A percentile compares a stretch with the other conserved stretches of the same genome.
These are phyloP conservation scores for Alternaria angustiovoidea DNA, from an alignment of 2,329 filamentous ascomycete genomes.

Conservation along the genomic window DNA sequence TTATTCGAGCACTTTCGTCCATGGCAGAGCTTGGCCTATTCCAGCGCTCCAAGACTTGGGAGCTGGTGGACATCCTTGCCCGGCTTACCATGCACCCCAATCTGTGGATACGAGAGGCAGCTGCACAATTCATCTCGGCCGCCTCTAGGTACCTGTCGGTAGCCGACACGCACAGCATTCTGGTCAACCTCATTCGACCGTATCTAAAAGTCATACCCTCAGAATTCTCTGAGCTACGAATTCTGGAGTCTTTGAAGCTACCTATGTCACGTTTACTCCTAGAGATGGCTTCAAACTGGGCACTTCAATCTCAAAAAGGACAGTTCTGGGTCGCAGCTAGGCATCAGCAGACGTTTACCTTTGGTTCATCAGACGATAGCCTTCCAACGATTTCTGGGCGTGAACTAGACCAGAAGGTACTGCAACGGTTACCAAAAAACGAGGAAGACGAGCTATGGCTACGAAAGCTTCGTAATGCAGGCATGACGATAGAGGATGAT, in stretches of 20 bases:
- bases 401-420: constrained; percentile 64
- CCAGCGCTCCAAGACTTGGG: constrained; percentile 84
- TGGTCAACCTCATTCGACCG: constrained; percentile 79
- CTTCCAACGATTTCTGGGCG: constrained; percentile 64
- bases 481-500: constrained; percentile 83
- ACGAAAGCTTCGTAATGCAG: constrained; percentile 81
- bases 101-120: constrained; percentile 91
- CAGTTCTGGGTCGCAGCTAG: constrained; percentile 85
- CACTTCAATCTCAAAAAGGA: constrained; percentile 78
- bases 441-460: constrained; percentile 97
- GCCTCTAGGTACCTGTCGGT: constrained; percentile 77
- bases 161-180: constrained; percentile 83
- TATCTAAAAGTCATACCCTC: constrained; percentile 80
- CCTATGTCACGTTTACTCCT: constrained; percentile 81
- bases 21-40: constrained; percentile 89
- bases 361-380: constrained; percentile 65
- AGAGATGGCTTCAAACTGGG: constrained; percentile 88
- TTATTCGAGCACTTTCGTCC: constrained; percentile 84
- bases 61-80: constrained; percentile 81
- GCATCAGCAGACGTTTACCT: constrained; percentile 73
- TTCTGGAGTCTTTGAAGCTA: constrained; percentile 84
- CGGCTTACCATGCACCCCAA: constrained; percentile 95
- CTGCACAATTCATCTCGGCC: constrained; percentile 81
- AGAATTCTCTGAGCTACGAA: constrained; percentile 72
- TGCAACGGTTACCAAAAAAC: constrained; percentile 74